Evolutionary conservation across 148 eudicot genomes (phyloP).

Genomic region (Gaultheria prostrata): DNA sequence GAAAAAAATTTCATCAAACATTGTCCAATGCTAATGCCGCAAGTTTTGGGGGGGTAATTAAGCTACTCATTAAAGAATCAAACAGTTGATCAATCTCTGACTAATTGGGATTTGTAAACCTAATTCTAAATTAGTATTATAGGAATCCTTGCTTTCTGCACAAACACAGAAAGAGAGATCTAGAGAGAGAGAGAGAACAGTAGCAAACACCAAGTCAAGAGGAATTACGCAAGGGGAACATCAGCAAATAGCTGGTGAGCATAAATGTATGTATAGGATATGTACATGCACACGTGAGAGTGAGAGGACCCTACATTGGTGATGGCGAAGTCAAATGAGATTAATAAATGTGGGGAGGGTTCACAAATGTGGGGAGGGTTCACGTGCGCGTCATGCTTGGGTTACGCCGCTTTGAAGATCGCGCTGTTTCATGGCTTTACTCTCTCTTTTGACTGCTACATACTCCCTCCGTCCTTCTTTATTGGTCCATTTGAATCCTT

Average conservation of each 20-base stretch:
- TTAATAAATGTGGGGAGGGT: background rate
- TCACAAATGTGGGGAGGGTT: background rate
- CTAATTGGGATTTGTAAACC: background rate
- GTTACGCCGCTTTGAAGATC: background rate
- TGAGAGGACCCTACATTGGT: background rate
- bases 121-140: background rate
- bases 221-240: constrained; percentile 3
- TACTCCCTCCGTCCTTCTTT: no score
- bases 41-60: background rate
- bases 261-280: no score
- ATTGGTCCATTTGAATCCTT: no score
- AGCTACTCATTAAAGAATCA: background rate
- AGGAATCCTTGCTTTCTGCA: background rate
- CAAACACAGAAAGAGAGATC: background rate
- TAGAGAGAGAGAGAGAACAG: background rate
- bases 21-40: constrained; percentile 4
- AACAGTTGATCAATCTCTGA: background rate
- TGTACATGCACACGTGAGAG: background rate
- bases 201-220: background rate
- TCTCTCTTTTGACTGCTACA: constrained; percentile 1
- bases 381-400: constrained; percentile 8
- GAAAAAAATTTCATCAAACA: background rate
- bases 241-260: background rate
- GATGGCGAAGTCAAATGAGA: background rate
- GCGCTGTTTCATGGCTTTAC: background rate